Evolutionary conservation across 352 stramenopile genomes (phyloP).

Genomic region (Plasmopara muralis): DNA sequence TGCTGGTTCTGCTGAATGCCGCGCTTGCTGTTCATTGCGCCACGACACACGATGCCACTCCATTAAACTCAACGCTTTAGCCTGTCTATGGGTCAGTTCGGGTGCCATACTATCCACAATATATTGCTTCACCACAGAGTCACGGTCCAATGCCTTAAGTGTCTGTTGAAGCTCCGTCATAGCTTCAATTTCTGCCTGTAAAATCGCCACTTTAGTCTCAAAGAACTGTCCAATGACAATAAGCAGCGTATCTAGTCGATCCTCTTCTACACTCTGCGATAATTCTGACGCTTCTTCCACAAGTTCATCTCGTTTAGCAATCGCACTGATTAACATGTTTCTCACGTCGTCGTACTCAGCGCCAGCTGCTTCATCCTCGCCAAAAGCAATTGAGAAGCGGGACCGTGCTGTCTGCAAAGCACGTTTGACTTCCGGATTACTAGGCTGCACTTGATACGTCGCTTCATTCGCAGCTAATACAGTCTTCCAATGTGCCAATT

Average conservation of each 20-base stretch:
- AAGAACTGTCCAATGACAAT: conserved; percentile 85
- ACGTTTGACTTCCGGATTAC: conserved; percentile 64
- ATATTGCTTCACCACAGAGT: conserved; percentile 84
- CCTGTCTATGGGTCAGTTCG: conserved; percentile 71
- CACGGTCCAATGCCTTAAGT: conserved; percentile 66
- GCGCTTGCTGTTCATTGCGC: conserved; percentile 44
- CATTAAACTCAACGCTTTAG: conserved; percentile 67
- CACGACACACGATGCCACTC: conserved; percentile 72
- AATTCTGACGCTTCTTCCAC: conserved; percentile 73
- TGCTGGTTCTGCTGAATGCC: conserved; percentile 32
- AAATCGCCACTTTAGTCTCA: conserved; percentile 74
- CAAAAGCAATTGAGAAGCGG: conserved; percentile 55
- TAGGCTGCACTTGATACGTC: conserved; percentile 73
- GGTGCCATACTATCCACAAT: conserved; percentile 78
- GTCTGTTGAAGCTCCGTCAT: conserved; percentile 60
- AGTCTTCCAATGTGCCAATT: conserved; percentile 66
- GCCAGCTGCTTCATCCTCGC: conserved; percentile 51
- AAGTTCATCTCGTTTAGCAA: conserved; percentile 71
- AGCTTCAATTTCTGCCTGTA: conserved; percentile 75
- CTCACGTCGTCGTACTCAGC: conserved; percentile 59
- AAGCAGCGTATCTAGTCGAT: conserved; percentile 75
- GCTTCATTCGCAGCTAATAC: conserved; percentile 76
- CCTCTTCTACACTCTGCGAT: conserved; percentile 77
- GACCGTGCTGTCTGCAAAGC: conserved; percentile 59
- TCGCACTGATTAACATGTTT: conserved; percentile 43